These are phyloP conservation scores for Penicillium arizonense DNA, from an alignment of 495 filamentous ascomycete species.

Conservation along the genomic window DNA sequence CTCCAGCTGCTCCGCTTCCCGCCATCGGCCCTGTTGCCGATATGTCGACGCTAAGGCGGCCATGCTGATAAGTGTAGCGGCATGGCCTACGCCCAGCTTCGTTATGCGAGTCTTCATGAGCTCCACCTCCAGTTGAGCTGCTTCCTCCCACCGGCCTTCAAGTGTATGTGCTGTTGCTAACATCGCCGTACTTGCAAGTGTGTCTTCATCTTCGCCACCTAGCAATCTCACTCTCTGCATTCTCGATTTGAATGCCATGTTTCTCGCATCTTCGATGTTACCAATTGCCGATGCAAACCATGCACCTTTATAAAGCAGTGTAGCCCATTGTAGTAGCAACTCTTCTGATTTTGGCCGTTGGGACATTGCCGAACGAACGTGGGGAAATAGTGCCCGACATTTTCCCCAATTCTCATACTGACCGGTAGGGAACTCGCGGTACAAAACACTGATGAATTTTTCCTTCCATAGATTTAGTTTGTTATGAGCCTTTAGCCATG, in stretches of 20 bases:
- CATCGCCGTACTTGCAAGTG: too few relatives aligned
- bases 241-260: slow-evolving; percentile 14
- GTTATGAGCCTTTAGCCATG: slow-evolving; percentile 23
- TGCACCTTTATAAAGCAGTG: slow-evolving; percentile 15
- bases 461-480: slow-evolving; percentile 31
- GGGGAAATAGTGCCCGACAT: slow-evolving; percentile 27
- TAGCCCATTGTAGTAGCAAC: slow-evolving; percentile 16
- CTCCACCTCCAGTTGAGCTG: too few relatives aligned
- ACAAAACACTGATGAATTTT: slow-evolving; percentile 35
- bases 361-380: slow-evolving; percentile 17
- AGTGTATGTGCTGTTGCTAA: too few relatives aligned
- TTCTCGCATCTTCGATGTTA: slow-evolving; percentile 6
- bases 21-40: too few relatives aligned
- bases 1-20: too few relatives aligned
- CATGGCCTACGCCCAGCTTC: too few relatives aligned
- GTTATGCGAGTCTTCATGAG: too few relatives aligned
- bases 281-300: slow-evolving; percentile 13
- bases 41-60: too few relatives aligned
- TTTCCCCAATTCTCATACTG: slow-evolving; percentile 26
- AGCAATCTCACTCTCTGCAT: slow-evolving; percentile 3
- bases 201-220: too few relatives aligned
- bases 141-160: too few relatives aligned
- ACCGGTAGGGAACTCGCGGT: slow-evolving; percentile 35
- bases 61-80: too few relatives aligned
- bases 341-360: slow-evolving; percentile 10